Evolutionary conservation across 148 eudicot species (phyloP), one percentile per base, ranked within the genome.

Genomic region (Drosera capensis): DNA sequence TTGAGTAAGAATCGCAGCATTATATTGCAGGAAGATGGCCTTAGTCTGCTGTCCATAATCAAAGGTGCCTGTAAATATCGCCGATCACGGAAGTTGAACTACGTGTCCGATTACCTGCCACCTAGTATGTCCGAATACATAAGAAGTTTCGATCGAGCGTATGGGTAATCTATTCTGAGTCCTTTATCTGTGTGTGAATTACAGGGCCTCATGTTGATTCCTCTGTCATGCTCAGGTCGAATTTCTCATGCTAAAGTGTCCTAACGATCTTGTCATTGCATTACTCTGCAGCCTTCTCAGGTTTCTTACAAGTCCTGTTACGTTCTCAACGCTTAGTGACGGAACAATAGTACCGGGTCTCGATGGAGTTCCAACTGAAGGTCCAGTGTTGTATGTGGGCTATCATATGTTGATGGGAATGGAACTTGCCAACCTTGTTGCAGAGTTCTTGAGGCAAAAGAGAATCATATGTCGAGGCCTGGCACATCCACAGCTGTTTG

Each of bases 401-500:
- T 77, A 80, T 56, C 95, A 85, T 64, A 70, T 72, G 85, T 41
- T 85, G 28, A 35, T 72, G 40, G 95, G 90, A 7, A 19, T 74
- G 50, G 95, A 85, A 37, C 36, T 77, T 30, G 52, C 34, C 39
- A 82, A 85, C 17, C 37, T 85, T 24, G 50, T 72, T 17, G 1
- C 49, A 24, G 60, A 56, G 1, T 55, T 80, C 2, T 60, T 62
- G 62, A 40, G 14, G 8, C 78, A 80, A 55, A 72, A 60, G 41
- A 59, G 70, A 26, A 74, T 85, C 30, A 41, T 71, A 11, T 13
- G 77, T 26, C 67, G 82, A 48, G 90, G 82, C 20, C 35, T 85
- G 36, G 90, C 75, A 36, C 95, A 85, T 58, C 95, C 95, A 38
- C 43, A 69, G 71, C 67, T 77, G 68, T 85, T 80, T 56, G 19